Evolutionary conservation across 331 rosid genomes (phyloP), one percentile per base, ranked within the genome.

Genomic region (Acacia pycnantha): DNA sequence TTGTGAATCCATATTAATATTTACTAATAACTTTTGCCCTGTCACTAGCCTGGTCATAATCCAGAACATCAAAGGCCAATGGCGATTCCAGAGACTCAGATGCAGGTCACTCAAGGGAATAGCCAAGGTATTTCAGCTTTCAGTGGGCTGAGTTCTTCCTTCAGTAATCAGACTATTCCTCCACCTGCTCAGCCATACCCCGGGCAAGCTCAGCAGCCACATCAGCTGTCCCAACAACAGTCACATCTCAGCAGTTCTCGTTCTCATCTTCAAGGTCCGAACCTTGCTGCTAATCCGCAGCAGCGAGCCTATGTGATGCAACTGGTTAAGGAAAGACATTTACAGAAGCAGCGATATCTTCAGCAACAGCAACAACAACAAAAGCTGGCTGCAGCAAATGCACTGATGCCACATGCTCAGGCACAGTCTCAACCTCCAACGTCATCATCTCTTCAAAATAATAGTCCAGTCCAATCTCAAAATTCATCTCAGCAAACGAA

Each of bases 1-100:
- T n/a, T 66, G 26, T 44, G 47, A 67, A 68, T 18, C n/a, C 22
- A n/a, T 66, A 73, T 79, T 40, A 14, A 43, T 51, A 41, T 66
- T 11, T 31, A 56, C 50, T 67, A 43, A 80, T 64, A 29, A 22
- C 2, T 24, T 71, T 77, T 77, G 22, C n/a, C 37, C 68, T 66
- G 56, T 72, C 58, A 44, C 69, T 84, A 94, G 98, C 92, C 97
- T 84, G 97, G 89, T 71, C 95, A 89, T 82, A 91, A 87, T 82
- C 86, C 84, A n/a, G 98, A 93, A 81, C 94, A 90, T 85, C 94
- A 89, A 82, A 88, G 90, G 85, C 92, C 88, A 85, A 85, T 87
- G 85, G 82, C 82, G 85, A 88, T 77, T 84, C 91, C 98, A 21
- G 93, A 93, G 84, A 93, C 84, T 85, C 98, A 86, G 85, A 90